Conservation (phyloP, 768 basidiomycete species). For the Pisolithus albus region DNA sequence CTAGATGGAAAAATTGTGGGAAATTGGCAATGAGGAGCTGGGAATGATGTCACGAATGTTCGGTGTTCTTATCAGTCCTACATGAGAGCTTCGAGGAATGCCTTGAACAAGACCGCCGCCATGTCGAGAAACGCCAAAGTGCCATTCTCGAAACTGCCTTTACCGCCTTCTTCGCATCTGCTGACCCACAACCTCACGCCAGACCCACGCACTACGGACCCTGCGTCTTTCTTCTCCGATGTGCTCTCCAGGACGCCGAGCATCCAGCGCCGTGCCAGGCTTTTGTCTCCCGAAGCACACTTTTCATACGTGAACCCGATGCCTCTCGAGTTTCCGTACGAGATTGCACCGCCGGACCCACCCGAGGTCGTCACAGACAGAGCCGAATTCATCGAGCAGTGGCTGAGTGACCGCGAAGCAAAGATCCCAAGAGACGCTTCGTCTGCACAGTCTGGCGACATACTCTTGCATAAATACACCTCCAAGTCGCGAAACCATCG, state of each 20-base stretch:
- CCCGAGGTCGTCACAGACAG: conserved; percentile 44
- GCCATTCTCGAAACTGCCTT: conserved; percentile 41
- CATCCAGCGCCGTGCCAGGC: conserved; percentile 61
- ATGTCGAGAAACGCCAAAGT: conserved; percentile 11
- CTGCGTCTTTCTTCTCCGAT: conserved; percentile 43
- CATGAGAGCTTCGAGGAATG: conserved; percentile 13
- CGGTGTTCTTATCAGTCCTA: too few species aligned
- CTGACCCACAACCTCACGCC: conserved; percentile 50
- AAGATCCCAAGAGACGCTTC: conserved; percentile 20
- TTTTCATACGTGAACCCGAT: conserved; percentile 78
- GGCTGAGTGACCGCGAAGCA: conserved; percentile 65
- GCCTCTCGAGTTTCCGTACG: conserved; percentile 77
- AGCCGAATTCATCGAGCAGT: conserved; percentile 63
- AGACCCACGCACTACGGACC: conserved; percentile 49
- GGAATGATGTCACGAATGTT: too few species aligned
- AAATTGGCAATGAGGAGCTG: too few species aligned
- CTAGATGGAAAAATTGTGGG: too few species aligned
- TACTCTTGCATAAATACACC: conserved; percentile 41
- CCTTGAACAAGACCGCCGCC: not conserved
- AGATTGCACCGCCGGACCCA: conserved; percentile 50
- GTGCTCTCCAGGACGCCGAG: conserved; percentile 49
- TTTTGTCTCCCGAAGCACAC: conserved; percentile 45
- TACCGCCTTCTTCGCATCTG: conserved; percentile 36
- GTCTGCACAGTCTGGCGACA: conserved; percentile 3
- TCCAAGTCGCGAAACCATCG: conserved; percentile 44